A percentile compares a stretch with the other conserved stretches of the same genome.
phyloP scores from a whole-genome alignment of 345 rosid genomes.

The Acer saccharum region DNA sequence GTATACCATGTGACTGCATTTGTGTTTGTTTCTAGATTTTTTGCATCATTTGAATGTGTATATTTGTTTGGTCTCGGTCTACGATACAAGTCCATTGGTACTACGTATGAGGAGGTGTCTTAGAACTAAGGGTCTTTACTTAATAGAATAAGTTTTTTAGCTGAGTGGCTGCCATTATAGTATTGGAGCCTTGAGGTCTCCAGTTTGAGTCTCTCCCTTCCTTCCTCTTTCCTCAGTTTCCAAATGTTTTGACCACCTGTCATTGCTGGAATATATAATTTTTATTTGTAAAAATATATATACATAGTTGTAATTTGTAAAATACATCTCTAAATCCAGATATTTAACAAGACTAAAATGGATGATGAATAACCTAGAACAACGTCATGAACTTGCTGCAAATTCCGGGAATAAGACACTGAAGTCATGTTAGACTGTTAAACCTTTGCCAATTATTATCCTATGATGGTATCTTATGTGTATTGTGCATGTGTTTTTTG shows the following conservation, averaged over 20 bases:
- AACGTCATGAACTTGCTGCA: not conserved
- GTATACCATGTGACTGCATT: not conserved
- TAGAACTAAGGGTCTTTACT: not conserved
- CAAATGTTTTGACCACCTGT: not conserved
- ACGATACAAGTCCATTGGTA: not conserved
- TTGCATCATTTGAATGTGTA: not conserved
- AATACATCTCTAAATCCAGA: not conserved
- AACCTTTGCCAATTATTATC: not conserved
- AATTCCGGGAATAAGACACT: not conserved
- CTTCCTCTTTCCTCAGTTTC: no score
- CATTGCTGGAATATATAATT: not conserved
- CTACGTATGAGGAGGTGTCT: not conserved
- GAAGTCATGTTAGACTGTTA: not conserved
- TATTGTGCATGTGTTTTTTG: not conserved
- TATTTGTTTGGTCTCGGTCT: not conserved
- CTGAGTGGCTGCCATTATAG: not conserved
- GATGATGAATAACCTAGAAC: not conserved
- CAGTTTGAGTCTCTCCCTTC: not conserved
- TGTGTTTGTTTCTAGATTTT: not conserved
- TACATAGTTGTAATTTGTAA: not conserved
- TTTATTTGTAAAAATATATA: not conserved
- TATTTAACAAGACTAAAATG: not conserved
- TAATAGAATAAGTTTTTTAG: not conserved
- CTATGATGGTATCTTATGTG: not conserved
- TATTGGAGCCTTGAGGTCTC: not conserved